Conservation (phyloP, 2,329 filamentous ascomycete species). For the Periconia sp. region DNA sequence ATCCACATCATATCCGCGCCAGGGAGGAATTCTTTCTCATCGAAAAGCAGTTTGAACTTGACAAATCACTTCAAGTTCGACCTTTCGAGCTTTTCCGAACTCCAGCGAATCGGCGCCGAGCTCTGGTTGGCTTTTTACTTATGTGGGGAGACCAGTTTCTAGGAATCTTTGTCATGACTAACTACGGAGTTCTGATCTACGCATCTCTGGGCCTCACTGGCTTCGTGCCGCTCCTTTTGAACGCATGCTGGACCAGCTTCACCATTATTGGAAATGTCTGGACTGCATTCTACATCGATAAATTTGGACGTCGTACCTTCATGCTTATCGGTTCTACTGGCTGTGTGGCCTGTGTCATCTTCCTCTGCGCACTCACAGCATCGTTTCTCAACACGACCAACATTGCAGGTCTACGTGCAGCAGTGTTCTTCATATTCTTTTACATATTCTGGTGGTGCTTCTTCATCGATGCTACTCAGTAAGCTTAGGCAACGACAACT, state of each 20-base stretch:
- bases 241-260: slow-evolving; percentile 26
- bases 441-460: slow-evolving; percentile 32
- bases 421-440: slow-evolving; percentile 31
- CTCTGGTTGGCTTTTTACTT: slow-evolving; percentile 48
- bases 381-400: slow-evolving; percentile 22
- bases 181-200: slow-evolving; percentile 30
- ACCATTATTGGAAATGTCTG: slow-evolving; percentile 28
- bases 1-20: slow-evolving; percentile 46
- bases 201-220: slow-evolving; percentile 23
- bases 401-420: slow-evolving; percentile 22
- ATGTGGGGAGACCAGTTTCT: slow-evolving; percentile 51
- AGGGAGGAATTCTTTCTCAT: slow-evolving; percentile 53
- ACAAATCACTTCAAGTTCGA: slow-evolving; percentile 23
- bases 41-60: slow-evolving; percentile 43
- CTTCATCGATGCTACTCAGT: slow-evolving; percentile 28
- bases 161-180: slow-evolving; percentile 26
- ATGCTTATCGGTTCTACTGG: slow-evolving; percentile 24
- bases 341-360: slow-evolving; percentile 13
- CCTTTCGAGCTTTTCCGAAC: slow-evolving; percentile 52
- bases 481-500: not conserved
- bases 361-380: slow-evolving; percentile 23
- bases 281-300: slow-evolving; percentile 29
- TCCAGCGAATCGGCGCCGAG: slow-evolving; percentile 47
- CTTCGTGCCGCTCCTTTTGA: slow-evolving; percentile 25
- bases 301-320: slow-evolving; percentile 22